phyloP scores from a whole-genome alignment of 2,329 filamentous ascomycete genomes.

The Plectosphaerella cucumerina region DNA sequence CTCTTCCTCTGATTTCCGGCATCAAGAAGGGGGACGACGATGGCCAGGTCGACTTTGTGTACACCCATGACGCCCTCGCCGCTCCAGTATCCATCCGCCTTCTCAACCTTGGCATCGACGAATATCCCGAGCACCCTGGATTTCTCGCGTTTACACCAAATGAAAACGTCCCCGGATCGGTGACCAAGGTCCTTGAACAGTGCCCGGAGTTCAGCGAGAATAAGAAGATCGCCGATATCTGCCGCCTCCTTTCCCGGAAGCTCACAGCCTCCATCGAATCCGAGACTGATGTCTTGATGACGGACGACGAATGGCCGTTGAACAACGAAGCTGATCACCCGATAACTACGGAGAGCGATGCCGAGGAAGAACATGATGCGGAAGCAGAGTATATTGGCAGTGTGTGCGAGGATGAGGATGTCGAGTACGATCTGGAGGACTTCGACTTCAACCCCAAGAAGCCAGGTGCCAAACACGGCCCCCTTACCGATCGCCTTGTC shows the following conservation, averaged over 20 bases:
- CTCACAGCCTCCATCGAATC: constrained; percentile 19
- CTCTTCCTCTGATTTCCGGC: constrained; percentile 44
- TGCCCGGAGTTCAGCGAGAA: constrained; percentile 38
- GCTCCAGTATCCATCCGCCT: constrained; percentile 21
- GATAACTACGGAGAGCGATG: constrained; percentile 25
- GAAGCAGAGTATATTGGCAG: constrained; percentile 22
- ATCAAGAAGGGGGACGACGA: constrained; percentile 64
- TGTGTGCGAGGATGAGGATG: constrained; percentile 26
- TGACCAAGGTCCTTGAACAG: constrained; percentile 34
- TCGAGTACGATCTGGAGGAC: constrained; percentile 25
- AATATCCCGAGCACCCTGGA: constrained; percentile 30
- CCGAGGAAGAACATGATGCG: constrained; percentile 24
- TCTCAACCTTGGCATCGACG: constrained; percentile 20
- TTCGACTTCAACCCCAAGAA: constrained; percentile 18
- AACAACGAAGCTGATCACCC: constrained; percentile 24
- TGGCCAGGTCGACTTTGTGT: constrained; percentile 65
- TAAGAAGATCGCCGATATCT: constrained; percentile 36
- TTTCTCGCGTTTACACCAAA: constrained; percentile 41
- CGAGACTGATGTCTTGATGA: constrained; percentile 25
- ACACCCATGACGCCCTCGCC: constrained; percentile 20
- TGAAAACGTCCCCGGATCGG: constrained; percentile 21
- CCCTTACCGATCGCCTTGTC: not conserved
- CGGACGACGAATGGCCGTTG: constrained; percentile 14
- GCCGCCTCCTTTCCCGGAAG: constrained; percentile 14
- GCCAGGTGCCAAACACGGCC: constrained; percentile 8